phyloP scores from a whole-genome alignment of 140 eudicot species.

The Cichorium intybus region DNA sequence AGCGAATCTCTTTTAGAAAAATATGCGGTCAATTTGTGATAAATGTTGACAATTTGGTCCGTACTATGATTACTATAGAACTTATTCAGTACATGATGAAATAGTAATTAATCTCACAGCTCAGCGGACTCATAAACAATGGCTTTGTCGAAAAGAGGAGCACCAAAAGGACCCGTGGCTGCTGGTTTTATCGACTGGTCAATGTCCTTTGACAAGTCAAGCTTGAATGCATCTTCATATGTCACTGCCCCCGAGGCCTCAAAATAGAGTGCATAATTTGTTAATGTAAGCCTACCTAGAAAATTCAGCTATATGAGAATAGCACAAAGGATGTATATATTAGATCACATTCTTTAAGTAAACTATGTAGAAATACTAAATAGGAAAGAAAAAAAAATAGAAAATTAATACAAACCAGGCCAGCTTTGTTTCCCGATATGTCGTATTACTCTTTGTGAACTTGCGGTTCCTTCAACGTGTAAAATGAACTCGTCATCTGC shows the following conservation, averaged over 20 bases:
- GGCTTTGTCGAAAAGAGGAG: slow-evolving; percentile 89
- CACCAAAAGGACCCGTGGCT: slow-evolving; percentile 96
- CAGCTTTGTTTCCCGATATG: slow-evolving; percentile 93
- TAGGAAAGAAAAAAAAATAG: background rate
- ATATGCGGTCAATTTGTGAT: background rate
- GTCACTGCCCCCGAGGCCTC: slow-evolving; percentile 71
- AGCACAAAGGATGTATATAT: background rate
- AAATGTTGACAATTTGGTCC: too few species aligned
- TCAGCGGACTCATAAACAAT: slow-evolving; percentile 69
- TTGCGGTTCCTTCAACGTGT: slow-evolving; percentile 92
- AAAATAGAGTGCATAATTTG: slow-evolving; percentile 89
- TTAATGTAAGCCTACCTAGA: slow-evolving; percentile 83
- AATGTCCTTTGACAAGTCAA: slow-evolving; percentile 65
- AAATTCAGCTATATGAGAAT: slow-evolving; percentile 10
- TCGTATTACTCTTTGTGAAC: slow-evolving; percentile 77
- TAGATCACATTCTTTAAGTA: slow-evolving; percentile 1
- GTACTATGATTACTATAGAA: background rate
- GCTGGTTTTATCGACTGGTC: slow-evolving; percentile 64
- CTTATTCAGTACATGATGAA: slow-evolving; percentile 17
- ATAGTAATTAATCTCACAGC: slow-evolving; percentile 54
- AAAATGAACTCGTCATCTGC: slow-evolving; percentile 83
- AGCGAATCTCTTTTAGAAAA: background rate
- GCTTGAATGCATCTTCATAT: slow-evolving; percentile 72
- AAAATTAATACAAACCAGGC: slow-evolving; percentile 66
- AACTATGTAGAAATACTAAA: background rate